Evolutionary conservation across 371 early-diverging fungal species (phyloP).

Genomic region (Haplosporangium sp.): DNA sequence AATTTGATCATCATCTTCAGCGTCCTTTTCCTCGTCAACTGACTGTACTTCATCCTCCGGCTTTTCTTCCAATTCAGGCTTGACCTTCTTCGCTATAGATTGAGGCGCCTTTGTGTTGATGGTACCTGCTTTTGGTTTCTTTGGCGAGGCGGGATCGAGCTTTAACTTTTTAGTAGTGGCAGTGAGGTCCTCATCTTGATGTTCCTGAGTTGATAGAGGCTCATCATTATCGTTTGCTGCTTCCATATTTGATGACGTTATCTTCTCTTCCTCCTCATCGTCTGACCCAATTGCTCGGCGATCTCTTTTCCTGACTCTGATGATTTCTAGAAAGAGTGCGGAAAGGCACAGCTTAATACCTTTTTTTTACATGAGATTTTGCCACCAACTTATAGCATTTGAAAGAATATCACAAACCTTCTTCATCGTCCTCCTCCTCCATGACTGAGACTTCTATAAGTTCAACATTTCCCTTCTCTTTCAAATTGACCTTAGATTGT

Average conservation of each 20-base stretch:
- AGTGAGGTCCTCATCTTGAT: constrained; percentile 29
- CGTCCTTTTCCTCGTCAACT: constrained; percentile 35
- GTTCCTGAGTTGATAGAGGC: constrained; percentile 17
- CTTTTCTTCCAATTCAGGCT: neutral
- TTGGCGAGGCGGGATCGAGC: constrained; percentile 31
- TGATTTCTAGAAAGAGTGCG: constrained; percentile 9
- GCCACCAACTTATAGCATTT: constrained; percentile 1
- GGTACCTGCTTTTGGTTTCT: constrained; percentile 17
- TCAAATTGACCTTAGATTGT: neutral
- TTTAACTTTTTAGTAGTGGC: constrained; percentile 42
- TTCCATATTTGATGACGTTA: neutral
- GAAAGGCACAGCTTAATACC: neutral
- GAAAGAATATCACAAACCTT: constrained; percentile 15
- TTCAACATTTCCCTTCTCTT: neutral
- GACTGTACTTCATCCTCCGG: neutral
- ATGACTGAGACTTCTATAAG: constrained; percentile 10
- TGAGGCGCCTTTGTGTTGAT: neutral
- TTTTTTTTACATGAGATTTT: neutral
- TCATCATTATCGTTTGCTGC: constrained; percentile 2
- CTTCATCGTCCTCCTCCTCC: constrained; percentile 38
- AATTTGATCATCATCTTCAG: constrained; percentile 41
- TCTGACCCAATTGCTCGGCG: constrained; percentile 42
- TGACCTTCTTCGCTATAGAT: neutral
- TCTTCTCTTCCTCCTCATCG: constrained; percentile 26
- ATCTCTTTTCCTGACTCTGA: constrained; percentile 28